Conservation (phyloP, 2,329 filamentous ascomycete genomes). For the Fonsecaea multimorphosa region DNA sequence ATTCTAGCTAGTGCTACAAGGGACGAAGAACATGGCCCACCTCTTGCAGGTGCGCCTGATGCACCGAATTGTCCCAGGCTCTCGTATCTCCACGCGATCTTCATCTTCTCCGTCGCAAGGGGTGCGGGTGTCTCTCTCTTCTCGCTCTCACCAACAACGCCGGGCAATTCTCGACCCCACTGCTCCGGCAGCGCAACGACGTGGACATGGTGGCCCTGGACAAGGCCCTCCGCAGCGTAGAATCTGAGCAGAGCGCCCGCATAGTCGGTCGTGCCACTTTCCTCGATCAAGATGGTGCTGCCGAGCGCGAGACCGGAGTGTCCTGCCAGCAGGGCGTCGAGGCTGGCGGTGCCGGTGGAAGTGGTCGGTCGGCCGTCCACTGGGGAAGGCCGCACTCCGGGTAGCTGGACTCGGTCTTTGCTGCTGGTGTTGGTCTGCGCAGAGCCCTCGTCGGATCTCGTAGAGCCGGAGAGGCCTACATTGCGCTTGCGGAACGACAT, state of each 20-base stretch:
- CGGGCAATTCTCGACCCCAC: slow-evolving; percentile 86
- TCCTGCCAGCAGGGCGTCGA: slow-evolving; percentile 84
- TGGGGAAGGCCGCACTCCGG: slow-evolving; percentile 79
- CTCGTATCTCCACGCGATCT: slow-evolving; percentile 98
- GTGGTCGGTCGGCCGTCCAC: slow-evolving; percentile 86
- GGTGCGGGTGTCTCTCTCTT: slow-evolving; percentile 49
- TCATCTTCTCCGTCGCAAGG: slow-evolving; percentile 77
- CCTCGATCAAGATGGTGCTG: slow-evolving; percentile 78
- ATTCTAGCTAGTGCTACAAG: slow-evolving; percentile 34
- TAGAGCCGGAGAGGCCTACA: slow-evolving; percentile 58
- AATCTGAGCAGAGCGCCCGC: slow-evolving; percentile 81
- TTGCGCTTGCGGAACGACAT: slow-evolving; percentile 76
- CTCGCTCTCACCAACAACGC: slow-evolving; percentile 62
- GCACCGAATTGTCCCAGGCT: slow-evolving; percentile 74
- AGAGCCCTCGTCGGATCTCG: slow-evolving; percentile 44
- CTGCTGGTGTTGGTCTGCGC: slow-evolving; percentile 21
- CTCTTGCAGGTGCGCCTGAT: slow-evolving; percentile 63
- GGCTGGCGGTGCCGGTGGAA: slow-evolving; percentile 85
- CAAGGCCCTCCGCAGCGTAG: slow-evolving; percentile 89
- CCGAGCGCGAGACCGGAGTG: slow-evolving; percentile 86
- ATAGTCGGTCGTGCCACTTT: slow-evolving; percentile 93
- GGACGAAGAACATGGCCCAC: slow-evolving; percentile 53
- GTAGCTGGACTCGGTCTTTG: slow-evolving; percentile 42
- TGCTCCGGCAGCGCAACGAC: slow-evolving; percentile 78
- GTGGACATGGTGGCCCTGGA: slow-evolving; percentile 89